Base-by-base conservation (phyloP, 768 basidiomycete species). In the Zangia roseola region DNA sequence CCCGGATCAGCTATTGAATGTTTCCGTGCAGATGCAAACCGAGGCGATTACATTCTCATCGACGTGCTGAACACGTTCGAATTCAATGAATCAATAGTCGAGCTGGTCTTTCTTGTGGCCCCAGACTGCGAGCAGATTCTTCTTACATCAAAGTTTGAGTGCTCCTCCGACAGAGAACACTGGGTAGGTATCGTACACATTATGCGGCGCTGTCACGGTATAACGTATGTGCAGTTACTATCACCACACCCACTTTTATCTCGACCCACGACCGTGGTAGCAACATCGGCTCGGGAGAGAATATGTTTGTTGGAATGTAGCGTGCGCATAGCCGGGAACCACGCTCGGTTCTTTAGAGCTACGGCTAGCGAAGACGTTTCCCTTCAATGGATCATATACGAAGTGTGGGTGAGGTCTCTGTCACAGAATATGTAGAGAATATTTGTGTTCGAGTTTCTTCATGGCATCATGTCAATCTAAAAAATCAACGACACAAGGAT, bases 41-140 rank as follows among this genome's bases (percentile, higher is more conserved):
- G 52, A 16, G 73, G 73, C 17, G 76, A 80, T 48, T 69, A 58
- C 37, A 54, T 78, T 33, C 53, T 64, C 23, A 48, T 77, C 13
- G 76, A 79, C 45, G 54, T 68, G 31, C 55, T 75, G 40, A 61
- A 61, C 13, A 57, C 52, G 23, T 52, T 69, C 34, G 49, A 57
- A 17, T 54, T 55, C 45, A 38, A 47, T 19, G 44, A 49, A 26
- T 45, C 54, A 40, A 52, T 57, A 35, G 50, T 66, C 23, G 68
- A 70, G 52, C 50, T 74, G 16, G 64, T 59, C 31, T 71, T 68
- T 55, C 61, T 78, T 7, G 70, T 77, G 6, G 63, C 72, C 40
- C 21, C 47, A 13, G 56, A 53, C 17, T 74, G 69, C 0, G 71
- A 60, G 25, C 34, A 41, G n/a, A 61, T 73, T 28, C 55, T 75